Evolutionary conservation across 306 rosid species (phyloP), one percentile per base, ranked within the genome.

Genomic region (Alnus glutinosa): DNA sequence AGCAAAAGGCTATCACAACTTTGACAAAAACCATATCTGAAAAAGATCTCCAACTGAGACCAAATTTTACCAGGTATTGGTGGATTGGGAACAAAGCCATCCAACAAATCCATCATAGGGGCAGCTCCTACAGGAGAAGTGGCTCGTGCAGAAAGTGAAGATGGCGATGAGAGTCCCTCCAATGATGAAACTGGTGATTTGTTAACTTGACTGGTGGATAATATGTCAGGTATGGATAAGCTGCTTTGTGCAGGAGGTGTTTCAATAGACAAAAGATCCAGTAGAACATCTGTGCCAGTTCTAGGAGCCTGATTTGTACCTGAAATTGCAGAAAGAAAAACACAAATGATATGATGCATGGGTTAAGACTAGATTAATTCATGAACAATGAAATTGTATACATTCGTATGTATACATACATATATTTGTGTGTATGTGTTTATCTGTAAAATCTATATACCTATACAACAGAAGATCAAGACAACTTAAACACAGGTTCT

Each of bases 241-340:
- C 78, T 80, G 70, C 78, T 88, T 79, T 68, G 92, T 12, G 80
- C 79, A 83, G 88, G 79, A 69, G 93, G 85, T 18, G 91, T 80
- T 58, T 87, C 93, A 81, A 80, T 83, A 55, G 92, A 93, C 87
- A 93, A 87, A 49, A 95, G 96, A 86, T 95, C 98, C 90, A 95
- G 80, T 55, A 91, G 92, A 78, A 84, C 92, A 81, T 91, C 84
- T 7, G 89, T 89, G 71, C 99, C 98, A 83, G 87, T 88, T 62
- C 78, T 91, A 69, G 83, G 86, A 61, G 88, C 85, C 72, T 80
- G 87, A 59, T 82, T 88, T 44, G 80, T 67, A 76, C 91, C 99
- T 90, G 78, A 47, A 86, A 78, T 80, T 16, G 34, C 48, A 61
- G 37, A 73, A 70, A 81, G 61, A 83, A 68, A 71, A 73, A 73